Evolutionary conservation across 768 basidiomycete species (phyloP).

Genomic region (Mycena epipterygia): DNA sequence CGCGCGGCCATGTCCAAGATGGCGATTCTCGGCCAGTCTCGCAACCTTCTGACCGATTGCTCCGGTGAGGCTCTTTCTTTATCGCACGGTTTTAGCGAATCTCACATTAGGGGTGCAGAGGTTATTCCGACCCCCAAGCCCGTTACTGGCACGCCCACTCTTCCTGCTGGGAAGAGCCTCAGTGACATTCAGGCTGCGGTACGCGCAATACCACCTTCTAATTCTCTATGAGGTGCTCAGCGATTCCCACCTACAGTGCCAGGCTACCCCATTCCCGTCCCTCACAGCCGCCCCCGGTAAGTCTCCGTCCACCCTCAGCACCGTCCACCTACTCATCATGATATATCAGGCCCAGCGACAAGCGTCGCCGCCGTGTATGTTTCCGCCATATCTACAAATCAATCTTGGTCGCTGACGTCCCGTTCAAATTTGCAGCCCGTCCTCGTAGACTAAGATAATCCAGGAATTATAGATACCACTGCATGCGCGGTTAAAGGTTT

Average conservation of each 20-base stretch:
- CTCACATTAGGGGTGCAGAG: slow-evolving; percentile 8
- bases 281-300: slow-evolving; percentile 38
- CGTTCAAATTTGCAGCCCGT: too few relatives aligned
- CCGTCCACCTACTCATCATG: neutral
- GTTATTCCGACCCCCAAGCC: slow-evolving; percentile 37
- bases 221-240: neutral
- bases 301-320: neutral
- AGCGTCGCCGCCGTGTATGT: slow-evolving; percentile 37
- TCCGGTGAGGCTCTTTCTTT: slow-evolving; percentile 34
- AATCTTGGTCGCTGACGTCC: too few relatives aligned
- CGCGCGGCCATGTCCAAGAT: slow-evolving; percentile 51
- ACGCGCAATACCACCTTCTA: neutral
- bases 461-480: too few relatives aligned
- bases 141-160: slow-evolving; percentile 28
- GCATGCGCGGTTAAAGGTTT: too few relatives aligned
- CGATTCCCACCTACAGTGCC: slow-evolving; percentile 28
- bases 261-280: slow-evolving; percentile 42
- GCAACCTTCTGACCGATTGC: slow-evolving; percentile 42
- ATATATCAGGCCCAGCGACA: slow-evolving; percentile 32
- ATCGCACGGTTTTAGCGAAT: neutral
- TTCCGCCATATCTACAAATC: too few relatives aligned
- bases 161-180: slow-evolving; percentile 47
- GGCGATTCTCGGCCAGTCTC: slow-evolving; percentile 45
- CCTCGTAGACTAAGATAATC: too few relatives aligned
- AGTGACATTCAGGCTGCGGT: slow-evolving; percentile 46